A percentile compares a stretch with the other conserved stretches of the same genome.
phyloP scores from a whole-genome alignment of 2,329 filamentous ascomycete genomes.

The Botryotinia convoluta region DNA sequence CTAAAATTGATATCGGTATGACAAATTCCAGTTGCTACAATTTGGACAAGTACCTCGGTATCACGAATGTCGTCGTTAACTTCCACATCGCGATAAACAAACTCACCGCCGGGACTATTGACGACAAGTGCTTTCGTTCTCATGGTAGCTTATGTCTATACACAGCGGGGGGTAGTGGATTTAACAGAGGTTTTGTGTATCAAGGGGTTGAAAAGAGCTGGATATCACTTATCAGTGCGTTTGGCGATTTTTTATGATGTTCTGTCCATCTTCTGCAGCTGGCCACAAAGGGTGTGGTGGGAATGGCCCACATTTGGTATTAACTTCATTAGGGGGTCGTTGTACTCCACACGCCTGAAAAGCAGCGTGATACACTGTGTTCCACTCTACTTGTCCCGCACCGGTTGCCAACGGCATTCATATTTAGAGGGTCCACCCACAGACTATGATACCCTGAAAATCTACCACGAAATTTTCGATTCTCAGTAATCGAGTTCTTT shows the following conservation, averaged over 20 bases:
- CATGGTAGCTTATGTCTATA: background rate
- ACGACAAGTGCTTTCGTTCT: constrained; percentile 17
- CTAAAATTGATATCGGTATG: constrained; percentile 30
- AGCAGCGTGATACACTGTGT: background rate
- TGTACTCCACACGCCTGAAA: background rate
- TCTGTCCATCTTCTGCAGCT: background rate
- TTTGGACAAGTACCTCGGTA: constrained; percentile 40
- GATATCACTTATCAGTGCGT: background rate
- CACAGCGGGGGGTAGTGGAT: background rate
- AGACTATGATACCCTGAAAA: background rate
- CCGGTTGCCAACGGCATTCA: background rate
- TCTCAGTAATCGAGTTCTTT: background rate
- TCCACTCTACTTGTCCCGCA: background rate
- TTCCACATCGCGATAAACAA: constrained; percentile 7
- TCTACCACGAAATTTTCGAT: background rate
- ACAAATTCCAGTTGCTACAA: constrained; percentile 41
- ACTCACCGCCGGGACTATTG: constrained; percentile 8
- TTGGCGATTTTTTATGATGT: background rate
- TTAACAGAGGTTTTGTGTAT: background rate
- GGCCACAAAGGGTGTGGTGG: background rate
- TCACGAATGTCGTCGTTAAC: constrained; percentile 26
- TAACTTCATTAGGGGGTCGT: background rate
- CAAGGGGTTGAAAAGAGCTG: background rate
- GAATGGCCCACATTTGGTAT: constrained; percentile 3
- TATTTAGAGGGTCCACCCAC: background rate